Evolutionary conservation across 169 alveolate genomes (phyloP), one percentile per base, ranked within the genome.

Genomic region (Gregarina niphandrodes): DNA sequence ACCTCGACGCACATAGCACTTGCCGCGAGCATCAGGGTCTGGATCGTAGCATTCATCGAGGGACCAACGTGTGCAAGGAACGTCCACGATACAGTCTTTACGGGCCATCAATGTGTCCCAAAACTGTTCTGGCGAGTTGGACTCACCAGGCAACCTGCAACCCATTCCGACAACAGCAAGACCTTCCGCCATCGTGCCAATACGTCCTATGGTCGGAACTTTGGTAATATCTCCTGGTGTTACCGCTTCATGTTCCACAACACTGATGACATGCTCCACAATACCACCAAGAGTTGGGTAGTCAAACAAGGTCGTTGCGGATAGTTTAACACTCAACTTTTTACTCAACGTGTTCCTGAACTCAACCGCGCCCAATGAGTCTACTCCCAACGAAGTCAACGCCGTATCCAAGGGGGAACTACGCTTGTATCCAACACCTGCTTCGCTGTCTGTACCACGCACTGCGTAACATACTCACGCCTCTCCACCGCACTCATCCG

Each of bases 351-450:
- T 50, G 52, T 67, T 63, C 18, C 80, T 61, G 57, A 70, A 57
- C 50, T 70, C 80, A 17, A 70, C 68, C 0, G 76, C 80, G 13
- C 74, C 63, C 16, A 70, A 42, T 36, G 80, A 70, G 30, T 70
- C 80, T 13, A 70, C 53, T n/a, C 80, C 80, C 2, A 64, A 32
- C 29, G 64, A 75, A 47, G 41, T 59, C 29, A 70, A 37, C 0
- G 80, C 60, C n/a, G 56, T 22, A 5, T 42, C 46, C 12, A 43
- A 26, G 26, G 22, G 20, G 58, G 63, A 21, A 43, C 30, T 23
- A 29, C 13, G 21, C 44, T 32, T 18, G 37, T 39, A 12, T 55
- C 63, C 7, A 43, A 45, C 6, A 53, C 63, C 20, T 37, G 44
- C n/a, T 43, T 42, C 1, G 63, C 63, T 1, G 46, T 40, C 2